These are phyloP conservation scores for Dillenia suffruticosa DNA, from an alignment of 164 flowering plant species.

Conservation along the genomic window DNA sequence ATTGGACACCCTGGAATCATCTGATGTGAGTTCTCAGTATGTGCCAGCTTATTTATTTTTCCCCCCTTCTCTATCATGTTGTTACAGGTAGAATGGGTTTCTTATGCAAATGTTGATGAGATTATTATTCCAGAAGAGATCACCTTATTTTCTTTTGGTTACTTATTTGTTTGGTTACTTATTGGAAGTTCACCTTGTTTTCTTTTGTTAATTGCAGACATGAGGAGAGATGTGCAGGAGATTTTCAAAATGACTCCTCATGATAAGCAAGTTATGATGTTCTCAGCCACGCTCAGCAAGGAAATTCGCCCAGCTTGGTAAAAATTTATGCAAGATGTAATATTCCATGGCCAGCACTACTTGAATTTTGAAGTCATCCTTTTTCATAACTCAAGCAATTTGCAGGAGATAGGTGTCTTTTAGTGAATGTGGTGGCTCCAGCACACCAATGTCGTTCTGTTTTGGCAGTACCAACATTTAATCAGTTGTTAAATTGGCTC, in stretches of 20 bases:
- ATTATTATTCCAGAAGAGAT: slow-evolving; percentile 43
- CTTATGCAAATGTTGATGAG: slow-evolving; percentile 39
- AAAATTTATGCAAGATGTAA: slow-evolving; percentile 99
- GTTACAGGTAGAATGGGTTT: slow-evolving; percentile 63
- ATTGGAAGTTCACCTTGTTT: not conserved
- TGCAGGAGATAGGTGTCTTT: slow-evolving; percentile 14
- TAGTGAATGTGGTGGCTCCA: slow-evolving; percentile 12
- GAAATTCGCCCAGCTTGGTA: slow-evolving; percentile 99
- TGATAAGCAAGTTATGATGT: slow-evolving; percentile 99
- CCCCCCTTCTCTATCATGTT: too few species aligned
- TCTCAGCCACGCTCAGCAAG: slow-evolving; percentile 98
- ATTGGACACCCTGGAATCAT: slow-evolving; percentile 49
- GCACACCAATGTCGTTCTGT: not conserved
- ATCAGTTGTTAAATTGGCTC: too few species aligned
- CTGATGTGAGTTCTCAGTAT: slow-evolving; percentile 38
- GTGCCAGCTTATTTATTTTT: not conserved
- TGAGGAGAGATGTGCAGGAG: slow-evolving; percentile 98
- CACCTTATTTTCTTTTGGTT: too few species aligned
- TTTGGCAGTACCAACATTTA: too few species aligned
- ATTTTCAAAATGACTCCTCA: slow-evolving; percentile 99
- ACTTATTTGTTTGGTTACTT: not conserved
- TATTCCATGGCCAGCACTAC: slow-evolving; percentile 59
- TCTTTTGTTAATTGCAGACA: slow-evolving; percentile 43
- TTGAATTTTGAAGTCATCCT: slow-evolving; percentile 42
- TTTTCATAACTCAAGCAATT: slow-evolving; percentile 34